A percentile compares a stretch with the other conserved stretches of the same genome.
Conservation (phyloP, 164 flowering plant species). For the Platanus orientalis region DNA sequence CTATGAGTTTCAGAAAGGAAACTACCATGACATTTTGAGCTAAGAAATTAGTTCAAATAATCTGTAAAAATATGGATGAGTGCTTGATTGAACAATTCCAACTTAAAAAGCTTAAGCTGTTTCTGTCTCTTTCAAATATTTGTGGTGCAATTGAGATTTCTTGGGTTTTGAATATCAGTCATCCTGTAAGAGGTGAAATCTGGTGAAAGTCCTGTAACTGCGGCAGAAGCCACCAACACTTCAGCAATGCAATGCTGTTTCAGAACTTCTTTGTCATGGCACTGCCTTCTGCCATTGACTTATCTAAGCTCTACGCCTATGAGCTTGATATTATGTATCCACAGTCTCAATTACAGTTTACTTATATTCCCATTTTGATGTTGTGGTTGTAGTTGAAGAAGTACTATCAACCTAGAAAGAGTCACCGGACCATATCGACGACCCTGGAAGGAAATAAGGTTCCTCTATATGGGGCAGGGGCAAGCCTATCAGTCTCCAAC, state of each 20-base stretch:
- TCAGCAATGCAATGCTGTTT: too few species aligned
- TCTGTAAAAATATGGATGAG: neutral
- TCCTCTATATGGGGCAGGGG: constrained; percentile 92
- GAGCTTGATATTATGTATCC: too few species aligned
- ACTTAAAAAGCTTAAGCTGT: too few species aligned
- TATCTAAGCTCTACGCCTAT: too few species aligned
- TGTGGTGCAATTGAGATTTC: too few species aligned
- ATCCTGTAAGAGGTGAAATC: too few species aligned
- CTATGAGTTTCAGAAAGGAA: neutral
- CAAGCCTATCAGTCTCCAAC: constrained; percentile 39
- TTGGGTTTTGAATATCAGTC: too few species aligned
- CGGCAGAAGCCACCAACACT: too few species aligned
- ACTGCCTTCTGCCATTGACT: too few species aligned
- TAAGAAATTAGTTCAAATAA: neutral
- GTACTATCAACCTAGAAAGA: constrained; percentile 87
- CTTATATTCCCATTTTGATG: neutral
- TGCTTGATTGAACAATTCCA: neutral
- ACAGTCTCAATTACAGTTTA: neutral
- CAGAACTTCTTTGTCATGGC: too few species aligned
- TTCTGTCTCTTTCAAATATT: too few species aligned
- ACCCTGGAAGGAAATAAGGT: constrained; percentile 61
- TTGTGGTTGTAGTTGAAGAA: constrained; percentile 65
- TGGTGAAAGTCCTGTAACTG: too few species aligned
- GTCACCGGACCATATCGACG: constrained; percentile 46
- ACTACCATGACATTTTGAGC: neutral